Percentiles rank a stretch among this genome's conserved stretches.
Evolutionary conservation across 2,329 filamentous ascomycete genomes (phyloP).

Genomic region (Colletotrichum salicis): DNA sequence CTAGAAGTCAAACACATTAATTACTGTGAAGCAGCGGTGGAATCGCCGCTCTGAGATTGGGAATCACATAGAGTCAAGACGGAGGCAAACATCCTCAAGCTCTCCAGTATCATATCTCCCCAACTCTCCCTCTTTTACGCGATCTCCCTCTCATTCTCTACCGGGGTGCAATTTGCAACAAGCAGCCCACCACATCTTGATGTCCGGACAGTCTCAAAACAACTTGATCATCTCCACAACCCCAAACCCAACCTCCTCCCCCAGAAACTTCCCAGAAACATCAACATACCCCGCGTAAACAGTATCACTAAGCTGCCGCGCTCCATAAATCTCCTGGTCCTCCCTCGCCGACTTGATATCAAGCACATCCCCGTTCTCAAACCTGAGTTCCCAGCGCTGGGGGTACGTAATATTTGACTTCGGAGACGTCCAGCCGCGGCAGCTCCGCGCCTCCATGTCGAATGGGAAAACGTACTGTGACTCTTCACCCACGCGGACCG

Average conservation of each 20-base stretch:
- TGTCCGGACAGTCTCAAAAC: no score
- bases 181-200: no score
- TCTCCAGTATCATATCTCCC: neutral
- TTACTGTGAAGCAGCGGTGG: no score
- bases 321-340: constrained; percentile 8
- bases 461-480: neutral
- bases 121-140: no score
- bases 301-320: neutral
- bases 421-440: neutral
- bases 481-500: neutral
- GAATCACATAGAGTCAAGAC: no score
- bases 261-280: neutral
- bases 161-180: no score
- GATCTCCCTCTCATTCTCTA: no score
- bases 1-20: no score
- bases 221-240: neutral
- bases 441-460: neutral
- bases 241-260: neutral
- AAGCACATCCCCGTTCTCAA: constrained; percentile 4
- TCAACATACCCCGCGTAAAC: constrained; percentile 1
- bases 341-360: neutral
- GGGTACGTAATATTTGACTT: constrained; percentile 2
- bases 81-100: no score
- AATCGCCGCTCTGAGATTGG: no score
- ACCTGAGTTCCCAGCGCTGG: neutral